phyloP scores from a whole-genome alignment of 768 basidiomycete genomes.

The Hygrophoropsis aurantiaca region DNA sequence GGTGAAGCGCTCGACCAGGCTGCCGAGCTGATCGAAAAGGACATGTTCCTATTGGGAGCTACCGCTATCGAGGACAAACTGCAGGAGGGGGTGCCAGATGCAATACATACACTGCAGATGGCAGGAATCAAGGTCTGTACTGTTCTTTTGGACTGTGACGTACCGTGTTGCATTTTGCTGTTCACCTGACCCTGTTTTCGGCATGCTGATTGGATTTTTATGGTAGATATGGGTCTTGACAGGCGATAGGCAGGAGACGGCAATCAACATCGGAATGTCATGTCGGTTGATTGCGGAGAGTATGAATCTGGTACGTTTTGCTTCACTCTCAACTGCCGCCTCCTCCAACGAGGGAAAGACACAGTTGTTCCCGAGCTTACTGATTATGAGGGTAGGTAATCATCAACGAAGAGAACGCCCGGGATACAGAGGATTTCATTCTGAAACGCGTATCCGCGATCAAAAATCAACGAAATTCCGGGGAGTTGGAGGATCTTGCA shows the following conservation, averaged over 20 bases:
- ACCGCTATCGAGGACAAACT: conserved; percentile 99
- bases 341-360: too few relatives aligned
- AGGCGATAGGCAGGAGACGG: conserved; percentile 97
- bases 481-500: conserved; percentile 93
- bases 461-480: conserved; percentile 86
- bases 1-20: conserved; percentile 93
- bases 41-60: conserved; percentile 89
- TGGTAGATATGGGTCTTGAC: conserved; percentile 93
- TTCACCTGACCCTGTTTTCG: not conserved
- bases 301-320: conserved; percentile 83
- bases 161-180: not conserved
- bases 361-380: too few relatives aligned
- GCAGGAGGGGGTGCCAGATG: conserved; percentile 97
- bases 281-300: conserved; percentile 96
- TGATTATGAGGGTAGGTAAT: conserved; percentile 85
- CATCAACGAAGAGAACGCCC: conserved; percentile 85
- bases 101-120: conserved; percentile 96
- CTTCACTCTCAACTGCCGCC: too few relatives aligned
- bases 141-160: not conserved
- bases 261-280: conserved; percentile 98
- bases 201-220: conserved; percentile 3
- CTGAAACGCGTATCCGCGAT: conserved; percentile 88
- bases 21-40: conserved; percentile 94
- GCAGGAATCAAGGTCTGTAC: conserved; percentile 87
- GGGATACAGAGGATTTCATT: conserved; percentile 82